phyloP scores from a whole-genome alignment of 2,329 filamentous ascomycete genomes.

The Neurospora sp. region DNA sequence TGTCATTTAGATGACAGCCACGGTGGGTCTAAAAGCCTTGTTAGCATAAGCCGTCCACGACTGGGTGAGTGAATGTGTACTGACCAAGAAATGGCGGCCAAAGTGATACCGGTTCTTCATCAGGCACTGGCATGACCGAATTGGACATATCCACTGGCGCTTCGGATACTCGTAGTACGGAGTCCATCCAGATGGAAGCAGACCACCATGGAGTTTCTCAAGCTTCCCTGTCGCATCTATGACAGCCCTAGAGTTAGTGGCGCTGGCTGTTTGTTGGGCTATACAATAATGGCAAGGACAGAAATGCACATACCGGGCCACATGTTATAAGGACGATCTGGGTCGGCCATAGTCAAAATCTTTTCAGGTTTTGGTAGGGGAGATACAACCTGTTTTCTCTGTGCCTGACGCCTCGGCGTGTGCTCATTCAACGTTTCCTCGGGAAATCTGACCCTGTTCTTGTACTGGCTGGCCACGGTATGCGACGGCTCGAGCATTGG shows the following conservation, averaged over 20 bases:
- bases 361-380: neutral
- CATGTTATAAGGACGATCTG: slow-evolving; percentile 10
- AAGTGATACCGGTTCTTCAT: neutral
- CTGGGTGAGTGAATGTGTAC: neutral
- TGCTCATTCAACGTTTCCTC: neutral
- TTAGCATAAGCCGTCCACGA: neutral
- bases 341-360: slow-evolving; percentile 7
- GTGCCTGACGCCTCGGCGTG: neutral
- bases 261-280: neutral
- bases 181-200: slow-evolving; percentile 13
- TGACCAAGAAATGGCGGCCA: slow-evolving; percentile 10
- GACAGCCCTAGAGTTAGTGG: neutral
- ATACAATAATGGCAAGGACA: neutral
- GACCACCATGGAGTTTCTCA: neutral
- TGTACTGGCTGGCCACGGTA: neutral
- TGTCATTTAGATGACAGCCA: slow-evolving; percentile 12
- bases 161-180: slow-evolving; percentile 3
- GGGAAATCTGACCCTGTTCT: neutral
- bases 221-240: slow-evolving; percentile 1
- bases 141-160: slow-evolving; percentile 14
- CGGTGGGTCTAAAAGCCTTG: slow-evolving; percentile 2
- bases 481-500: slow-evolving; percentile 5
- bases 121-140: slow-evolving; percentile 12
- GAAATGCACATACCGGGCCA: slow-evolving; percentile 6
- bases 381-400: neutral